Base-by-base conservation (phyloP, 306 rosid genomes). In the Quercus agrifolia region DNA sequence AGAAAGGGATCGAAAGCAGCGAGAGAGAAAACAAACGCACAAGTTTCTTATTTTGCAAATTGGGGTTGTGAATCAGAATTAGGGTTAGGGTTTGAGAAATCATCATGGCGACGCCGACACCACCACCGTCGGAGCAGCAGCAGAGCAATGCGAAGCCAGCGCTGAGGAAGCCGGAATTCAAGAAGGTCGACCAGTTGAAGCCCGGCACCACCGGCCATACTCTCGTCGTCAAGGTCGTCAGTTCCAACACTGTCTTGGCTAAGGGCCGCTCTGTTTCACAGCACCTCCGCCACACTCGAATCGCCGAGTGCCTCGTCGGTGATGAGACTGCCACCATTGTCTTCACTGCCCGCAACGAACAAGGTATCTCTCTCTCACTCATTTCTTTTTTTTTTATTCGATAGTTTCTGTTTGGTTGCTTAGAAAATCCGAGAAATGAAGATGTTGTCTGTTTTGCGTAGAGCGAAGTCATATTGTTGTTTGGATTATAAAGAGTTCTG, bases 271-370 rank as follows among this genome's bases (percentile, higher is more conserved):
- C 92, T 55, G 88, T 73, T 56, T 86, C 87, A 3, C 90, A 84
- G 56, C 85, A 89, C 64, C 86, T 82, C 70, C 90, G 94, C 15
- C 92, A 84, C 31, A 82, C 87, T 5, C 87, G 89, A 28, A 88
- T 90, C 85, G 85, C 92, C 3, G 94, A 90, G 77, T 90, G 92
- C 87, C 77, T 90, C 59, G 77, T 86, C 18, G 91, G 91, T 15
- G 94, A 90, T 52, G 92, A 88, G 79, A 90, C 94, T 1, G 92
- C 90, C 12, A 61, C 86, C 79, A 90, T 90, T 61, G 54, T 90
- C 17, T 85, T 90, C 77, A 88, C 92, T 70, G 94, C 94, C 6
- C 81, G 90, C 70, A 90, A 88, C 25, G 89, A 88, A 13, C 94
- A 90, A 82, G 94, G 94, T 90, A 67, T 49, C n/a, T 4, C 6